These are phyloP conservation scores for Solanum chmielewskii DNA, from an alignment of 257 asterid genomes.

Conservation along the genomic window DNA sequence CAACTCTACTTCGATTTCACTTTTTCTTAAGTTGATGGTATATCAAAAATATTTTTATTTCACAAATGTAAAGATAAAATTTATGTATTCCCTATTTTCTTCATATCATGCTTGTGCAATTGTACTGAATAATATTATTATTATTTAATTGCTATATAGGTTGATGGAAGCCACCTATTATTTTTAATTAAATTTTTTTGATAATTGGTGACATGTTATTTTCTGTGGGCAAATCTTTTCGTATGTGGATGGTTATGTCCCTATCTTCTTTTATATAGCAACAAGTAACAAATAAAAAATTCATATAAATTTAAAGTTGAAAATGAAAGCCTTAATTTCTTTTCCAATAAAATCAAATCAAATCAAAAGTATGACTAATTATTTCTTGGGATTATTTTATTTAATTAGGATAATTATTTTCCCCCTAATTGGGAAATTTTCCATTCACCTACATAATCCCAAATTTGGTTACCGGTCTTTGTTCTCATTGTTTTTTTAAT, in stretches of 20 bases:
- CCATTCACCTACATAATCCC: background rate
- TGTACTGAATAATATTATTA: too few relatives aligned
- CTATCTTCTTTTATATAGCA: background rate
- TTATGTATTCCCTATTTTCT: too few relatives aligned
- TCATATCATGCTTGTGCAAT: accelerated
- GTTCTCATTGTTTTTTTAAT: background rate
- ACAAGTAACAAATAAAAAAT: background rate
- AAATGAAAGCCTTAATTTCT: background rate
- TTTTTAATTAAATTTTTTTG: background rate
- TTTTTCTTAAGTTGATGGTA: background rate
- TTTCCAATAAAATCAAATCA: background rate
- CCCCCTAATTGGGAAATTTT: background rate
- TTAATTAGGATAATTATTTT: background rate
- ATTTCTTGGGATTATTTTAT: background rate
- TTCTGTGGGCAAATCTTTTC: background rate
- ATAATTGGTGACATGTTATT: background rate
- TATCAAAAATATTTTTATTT: too few relatives aligned
- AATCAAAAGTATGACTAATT: background rate
- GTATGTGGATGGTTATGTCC: background rate
- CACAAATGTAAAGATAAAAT: background rate
- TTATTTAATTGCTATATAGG: background rate
- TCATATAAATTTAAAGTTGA: background rate
- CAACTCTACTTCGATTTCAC: background rate
- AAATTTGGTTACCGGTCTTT: background rate
- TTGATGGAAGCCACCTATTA: background rate